Percentiles rank a stretch among this genome's conserved stretches.
These are phyloP conservation scores for Colletotrichum plurivorum DNA, from an alignment of 2,329 filamentous ascomycete genomes.

Conservation along the genomic window DNA sequence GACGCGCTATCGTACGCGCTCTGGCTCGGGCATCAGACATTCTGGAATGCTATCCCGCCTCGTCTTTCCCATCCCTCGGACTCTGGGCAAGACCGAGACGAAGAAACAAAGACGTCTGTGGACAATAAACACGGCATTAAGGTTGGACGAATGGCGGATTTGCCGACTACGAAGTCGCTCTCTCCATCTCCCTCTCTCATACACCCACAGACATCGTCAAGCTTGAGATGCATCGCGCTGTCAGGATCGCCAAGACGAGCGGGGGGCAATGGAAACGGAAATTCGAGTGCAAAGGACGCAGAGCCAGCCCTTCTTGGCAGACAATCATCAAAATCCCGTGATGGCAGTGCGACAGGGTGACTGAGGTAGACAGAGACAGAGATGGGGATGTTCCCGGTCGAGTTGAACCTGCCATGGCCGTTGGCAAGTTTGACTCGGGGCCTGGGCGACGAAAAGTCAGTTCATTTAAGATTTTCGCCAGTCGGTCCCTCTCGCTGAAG, in stretches of 20 bases:
- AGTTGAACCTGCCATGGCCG: constrained; percentile 10
- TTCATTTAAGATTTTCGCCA: constrained; percentile 21
- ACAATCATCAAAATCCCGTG: neutral
- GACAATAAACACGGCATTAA: neutral
- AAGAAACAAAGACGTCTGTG: neutral
- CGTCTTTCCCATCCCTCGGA: neutral
- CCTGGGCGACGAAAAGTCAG: constrained; percentile 28
- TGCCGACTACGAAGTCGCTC: neutral
- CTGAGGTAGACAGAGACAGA: neutral
- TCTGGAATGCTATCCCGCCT: too few relatives aligned
- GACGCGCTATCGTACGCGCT: neutral
- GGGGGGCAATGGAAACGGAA: too few relatives aligned
- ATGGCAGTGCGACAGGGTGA: too few relatives aligned
- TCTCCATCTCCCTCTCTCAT: neutral
- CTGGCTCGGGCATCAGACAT: too few relatives aligned
- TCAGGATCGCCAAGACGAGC: neutral
- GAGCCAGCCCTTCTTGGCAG: neutral
- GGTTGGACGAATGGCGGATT: constrained; percentile 7
- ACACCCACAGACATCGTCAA: neutral
- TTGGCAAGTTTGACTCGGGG: constrained; percentile 24
- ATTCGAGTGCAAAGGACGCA: neutral
- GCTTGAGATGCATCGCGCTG: neutral
- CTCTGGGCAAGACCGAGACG: neutral
- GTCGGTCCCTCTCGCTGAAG: neutral
- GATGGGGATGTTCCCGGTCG: neutral